Evolutionary conservation across 106 monocot species (phyloP).

Genomic region (Apostasia shenzhenica): DNA sequence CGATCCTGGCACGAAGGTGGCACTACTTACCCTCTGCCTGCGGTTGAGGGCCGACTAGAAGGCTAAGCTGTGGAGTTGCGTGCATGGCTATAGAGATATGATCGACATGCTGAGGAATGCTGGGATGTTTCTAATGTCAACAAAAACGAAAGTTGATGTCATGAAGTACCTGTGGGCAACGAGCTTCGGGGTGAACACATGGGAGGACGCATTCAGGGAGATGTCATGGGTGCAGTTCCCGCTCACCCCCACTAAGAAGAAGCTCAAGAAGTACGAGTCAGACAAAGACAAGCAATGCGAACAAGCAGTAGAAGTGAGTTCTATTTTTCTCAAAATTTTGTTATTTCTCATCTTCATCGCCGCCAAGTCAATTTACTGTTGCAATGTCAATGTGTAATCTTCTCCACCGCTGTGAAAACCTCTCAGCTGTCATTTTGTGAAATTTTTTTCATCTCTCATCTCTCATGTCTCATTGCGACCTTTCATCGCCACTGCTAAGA

Average conservation of each 20-base stretch:
- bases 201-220: slow-evolving; percentile 4
- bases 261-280: slow-evolving; percentile 5
- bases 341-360: no score
- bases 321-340: no score
- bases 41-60: neutral
- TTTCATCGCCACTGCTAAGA: no score
- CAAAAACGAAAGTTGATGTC: neutral
- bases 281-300: neutral
- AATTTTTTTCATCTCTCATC: no score
- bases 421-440: no score
- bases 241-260: neutral
- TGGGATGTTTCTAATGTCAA: neutral
- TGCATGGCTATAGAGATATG: neutral
- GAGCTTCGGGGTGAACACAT: slow-evolving; percentile 3
- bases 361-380: no score
- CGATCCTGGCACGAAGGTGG: neutral
- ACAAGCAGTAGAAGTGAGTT: no score
- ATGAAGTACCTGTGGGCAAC: slow-evolving; percentile 8
- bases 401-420: no score
- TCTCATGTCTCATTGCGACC: no score
- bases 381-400: no score
- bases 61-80: neutral
- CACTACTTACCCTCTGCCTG: neutral
- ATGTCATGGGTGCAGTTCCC: neutral
- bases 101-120: neutral